Evolutionary conservation across 257 asterid genomes (phyloP), one percentile per base, ranked within the genome.

Genomic region (Mitragyna speciosa): DNA sequence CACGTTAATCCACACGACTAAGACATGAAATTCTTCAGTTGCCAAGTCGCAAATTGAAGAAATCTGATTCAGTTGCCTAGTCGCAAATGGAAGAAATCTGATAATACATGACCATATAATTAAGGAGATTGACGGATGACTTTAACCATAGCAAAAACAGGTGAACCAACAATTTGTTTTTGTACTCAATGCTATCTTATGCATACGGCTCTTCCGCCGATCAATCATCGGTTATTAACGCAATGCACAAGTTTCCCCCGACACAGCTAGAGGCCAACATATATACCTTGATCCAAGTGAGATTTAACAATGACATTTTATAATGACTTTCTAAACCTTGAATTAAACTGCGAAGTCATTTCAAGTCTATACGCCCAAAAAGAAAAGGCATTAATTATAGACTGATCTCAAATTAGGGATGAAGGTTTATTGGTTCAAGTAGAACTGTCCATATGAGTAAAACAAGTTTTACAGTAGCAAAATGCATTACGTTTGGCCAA

Each of bases 401-500:
- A 48, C 67, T 63, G 45, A 64, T 72, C 67, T 31, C 73, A 22
- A 48, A 20, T 24, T 22, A 47, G 76, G 78, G 70, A 63, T 24
- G 73, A 47, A 66, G 65, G 28, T 61, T 76, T 16, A 30, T 63
- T 63, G 22, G 45, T 43, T 76, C 30, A 45, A 36, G 15, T 63
- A 17, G 28, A 75, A 14, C 52, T 48, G 26, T 59, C 67, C 0
- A 7, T 45, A 43, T 56, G 24, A 77, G n/a, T 1, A 39, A 59
- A 28, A 20, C 67, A 72, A 48, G 70, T 73, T 65, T 43, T 61
- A 51, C 76, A 70, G 51, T 36, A 74, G 41, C 31, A 49, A 54
- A 33, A 65, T 64, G 58, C 41, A 70, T 74, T 19, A 24, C 30
- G 14, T 76, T 63, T 41, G 14, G 28, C 70, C 12, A 6, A 31